Base-by-base conservation (phyloP, 306 rosid genomes). In the Vigna nakashimae region DNA sequence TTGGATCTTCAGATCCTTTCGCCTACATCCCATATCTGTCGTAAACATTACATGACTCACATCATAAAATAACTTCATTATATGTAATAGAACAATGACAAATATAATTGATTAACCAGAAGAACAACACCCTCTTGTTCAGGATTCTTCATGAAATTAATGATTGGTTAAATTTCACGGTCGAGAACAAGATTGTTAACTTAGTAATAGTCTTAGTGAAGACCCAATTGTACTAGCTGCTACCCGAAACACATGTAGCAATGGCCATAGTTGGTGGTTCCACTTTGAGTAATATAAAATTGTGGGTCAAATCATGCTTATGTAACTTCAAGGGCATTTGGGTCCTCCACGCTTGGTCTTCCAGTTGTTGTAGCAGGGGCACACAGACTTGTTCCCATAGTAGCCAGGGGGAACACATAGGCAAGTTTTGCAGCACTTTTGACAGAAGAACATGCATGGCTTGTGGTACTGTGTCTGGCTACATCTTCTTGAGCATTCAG, bases 311-410 rank as follows among this genome's bases (percentile, higher is more conserved):
- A 45, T 20, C 0, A 18, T 16, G 9, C 1, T n/a, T 15, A 1
- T 20, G 57, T 43, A 10, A 24, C 12, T 69, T 85, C 65, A 86
- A 83, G 89, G 91, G 65, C 91, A 87, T 65, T 89, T 89, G 60
- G 93, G 93, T 60, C 93, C 91, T 79, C 88, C 93, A 18, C 75
- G 67, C 84, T 80, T 78, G 80, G 87, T 89, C 87, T 89, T 87
- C 88, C 88, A 84, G 81, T 87, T 89, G 87, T 84, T 89, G 86
- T 85, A 89, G 83, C 93, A 89, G 18, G 93, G 91, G 40, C 91
- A 89, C 42, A 85, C 84, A 11, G 78, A 69, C 42, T 89, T 89
- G 88, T 87, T 89, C 0, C 91, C 91, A 30, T 87, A 84, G 82
- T 51, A 88, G 63, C 91, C 89, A 43, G 89, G 94, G 65, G 90